phyloP scores from a whole-genome alignment of 495 filamentous ascomycete genomes.

The Xylaria castorea region DNA sequence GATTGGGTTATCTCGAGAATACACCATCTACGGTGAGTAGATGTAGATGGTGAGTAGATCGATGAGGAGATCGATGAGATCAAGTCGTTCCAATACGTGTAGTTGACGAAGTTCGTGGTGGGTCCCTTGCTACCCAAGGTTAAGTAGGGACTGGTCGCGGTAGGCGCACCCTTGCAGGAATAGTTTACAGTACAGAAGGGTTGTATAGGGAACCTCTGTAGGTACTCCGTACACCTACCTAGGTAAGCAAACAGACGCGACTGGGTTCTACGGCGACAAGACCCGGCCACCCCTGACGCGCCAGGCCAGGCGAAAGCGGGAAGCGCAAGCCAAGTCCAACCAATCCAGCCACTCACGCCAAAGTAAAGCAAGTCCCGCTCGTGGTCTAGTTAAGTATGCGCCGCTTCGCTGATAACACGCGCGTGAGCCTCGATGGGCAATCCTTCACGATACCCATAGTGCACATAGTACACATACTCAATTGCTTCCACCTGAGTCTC shows the following conservation, averaged over 20 bases:
- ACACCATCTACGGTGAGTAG: too few relatives aligned
- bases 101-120: too few relatives aligned
- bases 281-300: slow-evolving; percentile 3
- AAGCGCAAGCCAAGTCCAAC: slow-evolving; percentile 2
- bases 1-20: neutral
- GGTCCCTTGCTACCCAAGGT: too few relatives aligned
- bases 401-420: slow-evolving; percentile 18
- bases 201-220: neutral
- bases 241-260: neutral
- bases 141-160: neutral
- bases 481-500: slow-evolving; percentile 3
- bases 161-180: neutral
- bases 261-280: neutral
- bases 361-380: neutral
- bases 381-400: neutral
- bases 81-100: too few relatives aligned
- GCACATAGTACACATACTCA: neutral
- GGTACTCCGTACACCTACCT: too few relatives aligned
- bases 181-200: too few relatives aligned
- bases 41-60: too few relatives aligned
- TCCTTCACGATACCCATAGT: slow-evolving; percentile 18
- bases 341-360: slow-evolving; percentile 9
- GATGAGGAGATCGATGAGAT: too few relatives aligned
- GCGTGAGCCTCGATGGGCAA: slow-evolving; percentile 1
- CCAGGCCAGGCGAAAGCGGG: neutral